Conservation (phyloP, 2,329 filamentous ascomycete species). For the Aspergillus phoenicis region DNA sequence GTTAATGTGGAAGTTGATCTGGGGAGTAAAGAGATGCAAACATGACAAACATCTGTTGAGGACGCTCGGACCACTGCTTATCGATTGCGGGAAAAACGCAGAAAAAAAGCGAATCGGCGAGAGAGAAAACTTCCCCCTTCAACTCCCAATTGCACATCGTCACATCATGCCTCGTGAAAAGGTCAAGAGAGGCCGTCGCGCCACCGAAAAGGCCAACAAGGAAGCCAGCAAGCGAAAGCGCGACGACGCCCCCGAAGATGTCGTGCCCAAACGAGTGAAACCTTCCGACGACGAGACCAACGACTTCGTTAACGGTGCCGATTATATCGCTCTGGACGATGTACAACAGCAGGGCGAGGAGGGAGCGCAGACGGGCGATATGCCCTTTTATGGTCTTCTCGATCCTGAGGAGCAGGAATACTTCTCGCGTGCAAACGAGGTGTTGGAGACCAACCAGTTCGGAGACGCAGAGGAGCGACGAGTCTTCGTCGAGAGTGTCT, state of each 20-base stretch:
- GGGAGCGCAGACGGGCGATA: constrained; percentile 51
- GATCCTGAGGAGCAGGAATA: constrained; percentile 94
- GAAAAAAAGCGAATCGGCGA: constrained; percentile 1
- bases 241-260: constrained; percentile 38
- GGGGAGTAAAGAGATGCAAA: constrained; percentile 39
- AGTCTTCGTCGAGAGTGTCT: constrained; percentile 78
- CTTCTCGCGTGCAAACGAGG: constrained; percentile 84
- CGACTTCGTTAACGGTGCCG: constrained; percentile 27
- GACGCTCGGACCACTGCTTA: constrained; percentile 44
- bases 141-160: too few species aligned
- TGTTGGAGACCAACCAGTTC: constrained; percentile 89
- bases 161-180: constrained; percentile 49
- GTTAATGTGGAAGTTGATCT: not conserved
- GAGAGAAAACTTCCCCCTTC: too few species aligned
- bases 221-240: constrained; percentile 41
- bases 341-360: constrained; percentile 26
- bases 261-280: constrained; percentile 44
- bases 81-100: constrained; percentile 24
- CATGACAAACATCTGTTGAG: constrained; percentile 31
- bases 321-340: constrained; percentile 43
- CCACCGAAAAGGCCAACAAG: constrained; percentile 45
- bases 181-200: constrained; percentile 50
- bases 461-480: constrained; percentile 70
- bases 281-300: constrained; percentile 29
- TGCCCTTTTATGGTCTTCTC: constrained; percentile 89